Evolutionary conservation across 768 basidiomycete species (phyloP), one percentile per base, ranked within the genome.

Genomic region (Serendipita indica): DNA sequence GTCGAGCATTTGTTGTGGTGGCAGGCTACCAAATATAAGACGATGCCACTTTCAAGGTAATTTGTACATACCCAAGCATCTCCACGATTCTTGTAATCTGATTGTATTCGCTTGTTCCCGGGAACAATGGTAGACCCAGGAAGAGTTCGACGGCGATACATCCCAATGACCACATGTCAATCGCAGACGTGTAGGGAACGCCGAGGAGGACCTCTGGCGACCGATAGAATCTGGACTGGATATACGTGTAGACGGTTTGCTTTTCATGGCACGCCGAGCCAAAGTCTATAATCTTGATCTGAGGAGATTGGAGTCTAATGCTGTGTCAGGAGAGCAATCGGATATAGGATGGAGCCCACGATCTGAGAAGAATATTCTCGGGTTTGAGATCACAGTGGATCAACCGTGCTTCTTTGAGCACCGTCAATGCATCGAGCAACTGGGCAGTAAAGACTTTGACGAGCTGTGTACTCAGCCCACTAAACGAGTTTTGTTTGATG

Each of bases 401-500:
- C 66, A 99, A 75, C 58, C 91, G 81, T 33, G 93, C 92, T 3
- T 97, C 92, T 67, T 98, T 96, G 63, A 99, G 77, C 3, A 98
- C 81, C 6, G 86, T 85, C 68, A 99, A 71, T 1, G 94, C 83
- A 67, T 99, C 94, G 60, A 99, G 74, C 28, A 99, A 72, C 70
- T 99, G 96, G 0, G 89, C 87, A 63, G 94, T 98, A 69, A 99
- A 99, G 43, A 99, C 96, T 68, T 98, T 94, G 67, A 99, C 96
- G 52, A 99, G 84, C 67, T 93, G 89, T 3, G 92, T 94, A 71
- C 86, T 89, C 43, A 99, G 74, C 1, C 96, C 96, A 70, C 96
- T 89, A 77, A 98, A 99, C 68, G 93, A 90, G 71, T 99, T 99
- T 73, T 99, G 96, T 75, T 99, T 99, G 80, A 99, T 98, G 67